Evolutionary conservation across 2,329 filamentous ascomycete species (phyloP), one percentile per base, ranked within the genome.

Genomic region (Cladosporium sp.): DNA sequence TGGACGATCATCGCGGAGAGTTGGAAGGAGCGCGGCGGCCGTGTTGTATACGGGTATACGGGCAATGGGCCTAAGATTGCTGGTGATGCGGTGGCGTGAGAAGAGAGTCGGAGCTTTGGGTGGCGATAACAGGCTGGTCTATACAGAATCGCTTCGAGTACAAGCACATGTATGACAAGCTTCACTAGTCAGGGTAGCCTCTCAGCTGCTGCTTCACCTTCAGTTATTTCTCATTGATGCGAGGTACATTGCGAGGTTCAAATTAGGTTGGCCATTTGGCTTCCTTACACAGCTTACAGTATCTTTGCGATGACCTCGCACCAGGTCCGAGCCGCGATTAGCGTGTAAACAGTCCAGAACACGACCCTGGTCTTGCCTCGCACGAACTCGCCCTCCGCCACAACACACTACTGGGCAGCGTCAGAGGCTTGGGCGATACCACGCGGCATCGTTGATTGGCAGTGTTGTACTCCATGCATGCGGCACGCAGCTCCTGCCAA

Each of bases 391-490:
- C 12, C 55, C 55, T 40, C 55, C 31, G 55, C 55, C 55, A 57
- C 55, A 46, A 33, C 31, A 46, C 55, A 57, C 18, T 12, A 35
- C 55, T 57, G 55, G 55, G 55, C 55, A 35, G 55, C 55, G 55
- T 57, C 33, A 57, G 55, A 57, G 55, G 31, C 55, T 57, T 57
- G 55, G 55, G 31, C 31, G 16, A 31, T 31, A 31, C 28, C 52
- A 55, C 29, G 52, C 52, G 52, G 52, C 52, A 18, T 23, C 18
- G 18, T 37, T 57, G 55, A 57, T 57, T 57, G 55, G 55, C 29
- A 40, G 23, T 18, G n/a, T 29, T 18, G 8, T 16, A 7, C 29
- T 5, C 3, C 33, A 31, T 26, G 53, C 8, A 21, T n/a, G n/a
- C 29, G 53, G 53, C 53, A 29, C 29, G 33, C 28, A 57, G 21